phyloP scores from a whole-genome alignment of 345 rosid species.

The Linum usitatissimum region DNA sequence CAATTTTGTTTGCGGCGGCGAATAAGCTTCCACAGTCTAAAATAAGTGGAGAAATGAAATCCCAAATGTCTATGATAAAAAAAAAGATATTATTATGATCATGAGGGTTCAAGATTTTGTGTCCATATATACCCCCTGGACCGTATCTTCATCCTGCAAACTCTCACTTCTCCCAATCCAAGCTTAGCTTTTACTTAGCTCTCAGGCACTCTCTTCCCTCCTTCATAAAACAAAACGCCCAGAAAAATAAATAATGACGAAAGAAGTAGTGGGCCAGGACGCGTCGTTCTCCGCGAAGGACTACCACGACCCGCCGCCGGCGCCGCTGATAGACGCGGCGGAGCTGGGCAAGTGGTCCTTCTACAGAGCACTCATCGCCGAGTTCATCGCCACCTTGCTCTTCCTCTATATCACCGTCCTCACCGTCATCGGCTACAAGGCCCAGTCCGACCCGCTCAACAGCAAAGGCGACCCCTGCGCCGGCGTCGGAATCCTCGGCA shows the following conservation, averaged over 20 bases:
- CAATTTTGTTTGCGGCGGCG: too few relatives aligned
- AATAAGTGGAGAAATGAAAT: background rate
- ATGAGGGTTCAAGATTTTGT: background rate
- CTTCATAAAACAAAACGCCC: background rate
- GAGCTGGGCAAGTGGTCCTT: slow-evolving; percentile 71
- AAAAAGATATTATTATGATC: background rate
- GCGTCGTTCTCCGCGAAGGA: slow-evolving; percentile 52
- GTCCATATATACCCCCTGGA: slow-evolving; percentile 27
- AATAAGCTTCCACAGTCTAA: too few relatives aligned
- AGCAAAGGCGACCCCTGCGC: slow-evolving; percentile 31
- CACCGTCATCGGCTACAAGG: slow-evolving; percentile 66
- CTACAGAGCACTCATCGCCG: slow-evolving; percentile 74
- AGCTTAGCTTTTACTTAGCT: background rate
- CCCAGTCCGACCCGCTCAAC: slow-evolving; percentile 26
- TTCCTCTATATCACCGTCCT: slow-evolving; percentile 61
- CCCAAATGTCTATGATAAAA: background rate
- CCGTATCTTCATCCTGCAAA: background rate
- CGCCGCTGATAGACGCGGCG: slow-evolving; percentile 39
- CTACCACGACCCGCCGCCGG: slow-evolving; percentile 74
- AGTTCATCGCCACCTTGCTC: slow-evolving; percentile 74
- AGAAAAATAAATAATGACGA: slow-evolving; percentile 19
- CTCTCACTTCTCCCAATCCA: background rate
- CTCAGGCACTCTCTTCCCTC: background rate
- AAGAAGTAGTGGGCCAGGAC: slow-evolving; percentile 30
- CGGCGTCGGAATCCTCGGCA: slow-evolving; percentile 72